Base-by-base conservation (phyloP, 2,329 filamentous ascomycete species). In the Trichoderma aggressivum region DNA sequence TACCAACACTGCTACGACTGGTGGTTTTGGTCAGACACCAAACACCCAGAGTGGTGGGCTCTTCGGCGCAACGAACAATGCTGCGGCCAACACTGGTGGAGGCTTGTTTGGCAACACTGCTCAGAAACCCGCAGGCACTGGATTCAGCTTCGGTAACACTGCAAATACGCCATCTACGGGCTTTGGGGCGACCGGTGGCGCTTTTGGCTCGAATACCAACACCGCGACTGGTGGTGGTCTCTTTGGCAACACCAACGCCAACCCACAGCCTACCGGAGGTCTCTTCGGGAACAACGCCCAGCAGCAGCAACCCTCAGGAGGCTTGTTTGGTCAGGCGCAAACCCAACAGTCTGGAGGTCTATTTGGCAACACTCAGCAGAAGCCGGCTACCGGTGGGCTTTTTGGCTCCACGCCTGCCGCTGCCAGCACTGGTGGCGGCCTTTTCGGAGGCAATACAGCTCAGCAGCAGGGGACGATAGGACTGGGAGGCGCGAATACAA, bases 281-380 rank as follows among this genome's bases (percentile, higher is more conserved):
- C 75, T 86, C 3, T 86, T 88, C 68, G 85, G 84, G 47, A 77
- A 76, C 75, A 64, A 78, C 65, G 80, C 77, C 76, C 79, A 77
- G 73, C 75, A 77, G 21, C 76, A 79, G 66, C 77, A 79, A 16
- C 76, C 72, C 21, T 72, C 77, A 12, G 74, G 75, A 34, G 75
- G 36, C 70, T 70, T 59, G 75, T 85, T 86, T 72, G 83, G 82
- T 24, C 75, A 76, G 61, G 79, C 77, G 39, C 73, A 77, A 66
- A 72, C 70, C 7, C 79, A 80, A 56, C 80, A 79, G 39, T 76
- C 79, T 36, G 80, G 78, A 43, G 82, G 83, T 14, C 77, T 86
- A 26, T 87, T 88, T 73, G 86, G 85, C 24, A 80, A 78, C 72
- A 80, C 77, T 26, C 83, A 85, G 73, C 81, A 80, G 71, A 82